These are phyloP conservation scores for Eudorina sp. DNA, from an alignment of 139 green algal genomes.

Conservation along the genomic window DNA sequence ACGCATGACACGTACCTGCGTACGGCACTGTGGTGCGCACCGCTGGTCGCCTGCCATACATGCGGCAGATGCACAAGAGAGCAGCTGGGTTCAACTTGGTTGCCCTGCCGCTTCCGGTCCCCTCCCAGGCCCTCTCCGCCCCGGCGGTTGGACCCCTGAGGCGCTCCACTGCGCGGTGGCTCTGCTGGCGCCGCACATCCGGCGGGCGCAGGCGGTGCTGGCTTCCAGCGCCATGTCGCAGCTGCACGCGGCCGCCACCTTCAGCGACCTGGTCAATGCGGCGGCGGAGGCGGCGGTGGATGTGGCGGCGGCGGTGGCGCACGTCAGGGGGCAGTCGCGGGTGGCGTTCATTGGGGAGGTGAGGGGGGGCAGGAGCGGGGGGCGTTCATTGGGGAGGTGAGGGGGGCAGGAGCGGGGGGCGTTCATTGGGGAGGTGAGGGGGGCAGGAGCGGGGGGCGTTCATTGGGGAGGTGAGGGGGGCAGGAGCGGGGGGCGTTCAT, in stretches of 20 bases:
- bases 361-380: no score
- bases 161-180: conserved; percentile 8
- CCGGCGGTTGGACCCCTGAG: conserved; percentile 1
- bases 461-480: no score
- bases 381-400: not conserved
- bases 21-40: no score
- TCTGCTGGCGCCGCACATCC: not conserved
- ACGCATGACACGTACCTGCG: no score
- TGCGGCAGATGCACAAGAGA: no score
- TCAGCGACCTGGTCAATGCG: conserved; percentile 20
- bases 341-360: conserved; percentile 16
- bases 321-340: not conserved
- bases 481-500: no score
- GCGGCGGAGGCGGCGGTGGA: conserved; percentile 22
- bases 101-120: no score
- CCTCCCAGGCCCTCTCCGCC: not conserved
- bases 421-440: no score
- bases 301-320: conserved; percentile 3
- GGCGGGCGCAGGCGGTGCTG: not conserved
- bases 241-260: conserved; percentile 10
- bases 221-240: not conserved
- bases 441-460: no score
- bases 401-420: not conserved
- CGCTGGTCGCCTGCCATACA: no score
- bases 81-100: no score